phyloP scores from a whole-genome alignment of 352 stramenopile genomes.

The Phytopythium oedochilum region DNA sequence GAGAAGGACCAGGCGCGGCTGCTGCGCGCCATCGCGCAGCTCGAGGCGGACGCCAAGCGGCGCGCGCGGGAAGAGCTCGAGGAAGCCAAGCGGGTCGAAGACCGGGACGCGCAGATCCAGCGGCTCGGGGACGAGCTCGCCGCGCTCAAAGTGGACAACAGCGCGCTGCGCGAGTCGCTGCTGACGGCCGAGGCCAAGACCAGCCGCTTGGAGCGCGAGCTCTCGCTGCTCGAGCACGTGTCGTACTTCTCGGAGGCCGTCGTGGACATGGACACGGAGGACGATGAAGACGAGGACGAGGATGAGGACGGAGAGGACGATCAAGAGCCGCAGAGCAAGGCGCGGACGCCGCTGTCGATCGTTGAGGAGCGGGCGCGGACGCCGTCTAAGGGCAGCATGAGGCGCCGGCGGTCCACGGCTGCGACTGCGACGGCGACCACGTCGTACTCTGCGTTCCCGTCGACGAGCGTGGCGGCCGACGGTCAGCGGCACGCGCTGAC shows the following conservation, averaged over 20 bases:
- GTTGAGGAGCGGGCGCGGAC: conserved; percentile 1
- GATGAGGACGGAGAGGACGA: conserved; percentile 16
- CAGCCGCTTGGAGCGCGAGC: conserved; percentile 64
- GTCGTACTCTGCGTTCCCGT: conserved; percentile 36
- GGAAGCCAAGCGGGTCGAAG: conserved; percentile 19
- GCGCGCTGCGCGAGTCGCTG: conserved; percentile 48
- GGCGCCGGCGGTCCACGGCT: conserved; percentile 18
- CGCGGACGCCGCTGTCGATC: background rate
- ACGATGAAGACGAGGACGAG: conserved; percentile 52
- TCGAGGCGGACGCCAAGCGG: conserved; percentile 24
- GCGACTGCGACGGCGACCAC: conserved; percentile 12
- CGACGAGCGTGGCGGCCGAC: conserved; percentile 23
- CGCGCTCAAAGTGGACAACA: conserved; percentile 34
- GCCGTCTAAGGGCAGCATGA: conserved; percentile 14
- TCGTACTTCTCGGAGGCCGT: conserved; percentile 68
- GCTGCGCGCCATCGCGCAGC: conserved; percentile 18
- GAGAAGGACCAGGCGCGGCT: conserved; percentile 29
- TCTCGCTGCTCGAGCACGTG: conserved; percentile 71
- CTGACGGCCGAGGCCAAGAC: conserved; percentile 62
- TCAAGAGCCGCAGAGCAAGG: conserved; percentile 3
- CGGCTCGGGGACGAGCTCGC: conserved; percentile 26
- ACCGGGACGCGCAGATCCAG: conserved; percentile 32
- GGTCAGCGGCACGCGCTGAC: conserved; percentile 30
- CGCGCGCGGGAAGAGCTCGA: conserved; percentile 13
- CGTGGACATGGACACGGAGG: conserved; percentile 59